phyloP scores from a whole-genome alignment of 257 asterid species.

The Solanum bukasovii region DNA sequence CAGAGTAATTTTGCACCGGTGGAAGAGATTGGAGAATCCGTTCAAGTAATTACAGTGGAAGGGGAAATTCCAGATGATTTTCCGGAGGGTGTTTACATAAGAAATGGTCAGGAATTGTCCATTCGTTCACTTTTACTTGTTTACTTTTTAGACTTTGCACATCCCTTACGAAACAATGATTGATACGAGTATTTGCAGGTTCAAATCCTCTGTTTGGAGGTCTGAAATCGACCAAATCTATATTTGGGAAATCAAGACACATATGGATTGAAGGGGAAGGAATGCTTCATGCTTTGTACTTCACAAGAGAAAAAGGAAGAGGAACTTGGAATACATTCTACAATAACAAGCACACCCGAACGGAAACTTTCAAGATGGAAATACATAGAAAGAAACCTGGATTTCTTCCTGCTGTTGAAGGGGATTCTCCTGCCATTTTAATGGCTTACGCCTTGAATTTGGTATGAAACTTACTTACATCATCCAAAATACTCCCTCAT shows the following conservation, averaged over 20 bases:
- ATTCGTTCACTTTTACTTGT: not conserved
- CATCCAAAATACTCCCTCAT: not conserved
- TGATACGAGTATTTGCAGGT: conserved; percentile 9
- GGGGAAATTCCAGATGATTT: conserved; percentile 50
- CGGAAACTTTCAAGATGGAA: conserved; percentile 21
- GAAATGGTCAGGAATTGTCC: conserved; percentile 31
- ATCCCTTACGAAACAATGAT: too few relatives aligned
- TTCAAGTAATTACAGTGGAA: conserved; percentile 7
- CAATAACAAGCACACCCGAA: conserved; percentile 19
- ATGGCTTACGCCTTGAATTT: conserved; percentile 39
- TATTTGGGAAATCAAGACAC: conserved; percentile 29
- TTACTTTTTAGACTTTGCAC: too few relatives aligned
- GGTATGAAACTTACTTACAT: not conserved
- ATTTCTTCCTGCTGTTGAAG: conserved; percentile 31
- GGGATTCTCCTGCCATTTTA: conserved; percentile 33
- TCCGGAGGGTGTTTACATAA: conserved; percentile 49
- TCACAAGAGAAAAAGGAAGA: not conserved
- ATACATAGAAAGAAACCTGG: conserved; percentile 18
- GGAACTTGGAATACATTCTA: conserved; percentile 17
- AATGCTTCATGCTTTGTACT: conserved; percentile 40
- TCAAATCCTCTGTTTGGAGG: conserved; percentile 44
- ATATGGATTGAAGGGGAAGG: conserved; percentile 48
- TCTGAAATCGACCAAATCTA: conserved; percentile 22
- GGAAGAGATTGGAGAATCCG: conserved; percentile 36
- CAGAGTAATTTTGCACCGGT: conserved; percentile 65